Evolutionary conservation across 2,329 filamentous ascomycete genomes (phyloP).

Genomic region (Penicillium sumatraense): DNA sequence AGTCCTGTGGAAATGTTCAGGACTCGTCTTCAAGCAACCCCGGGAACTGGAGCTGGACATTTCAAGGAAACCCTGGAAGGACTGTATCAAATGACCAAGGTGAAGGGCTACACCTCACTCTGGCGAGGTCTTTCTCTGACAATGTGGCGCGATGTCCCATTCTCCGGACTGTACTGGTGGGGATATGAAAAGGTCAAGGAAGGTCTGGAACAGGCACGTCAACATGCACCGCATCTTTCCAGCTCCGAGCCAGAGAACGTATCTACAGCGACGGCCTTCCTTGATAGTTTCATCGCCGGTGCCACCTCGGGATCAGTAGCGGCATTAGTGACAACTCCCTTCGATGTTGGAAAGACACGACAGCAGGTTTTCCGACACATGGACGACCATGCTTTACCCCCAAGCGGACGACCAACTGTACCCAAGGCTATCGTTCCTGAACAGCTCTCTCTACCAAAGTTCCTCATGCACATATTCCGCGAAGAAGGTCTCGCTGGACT

Average conservation of each 20-base stretch:
- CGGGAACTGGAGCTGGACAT: conserved; percentile 63
- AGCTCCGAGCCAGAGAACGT: conserved; percentile 67
- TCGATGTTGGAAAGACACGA: conserved; percentile 96
- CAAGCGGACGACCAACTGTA: conserved; percentile 13
- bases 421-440: conserved; percentile 60
- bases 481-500: conserved; percentile 80
- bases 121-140: conserved; percentile 92
- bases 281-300: conserved; percentile 88
- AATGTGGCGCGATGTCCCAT: conserved; percentile 95
- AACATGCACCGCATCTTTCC: conserved; percentile 43
- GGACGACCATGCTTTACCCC: conserved; percentile 39
- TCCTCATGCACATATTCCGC: conserved; percentile 89
- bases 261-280: conserved; percentile 62
- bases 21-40: conserved; percentile 85
- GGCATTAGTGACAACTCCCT: conserved; percentile 88
- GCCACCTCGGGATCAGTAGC: conserved; percentile 82
- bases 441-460: conserved; percentile 75
- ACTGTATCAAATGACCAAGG: conserved; percentile 76
- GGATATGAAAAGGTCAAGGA: conserved; percentile 87
- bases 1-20: conserved; percentile 92
- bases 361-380: conserved; percentile 79
- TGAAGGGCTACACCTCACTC: conserved; percentile 76
- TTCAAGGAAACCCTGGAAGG: conserved; percentile 79
- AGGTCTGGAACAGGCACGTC: conserved; percentile 69
- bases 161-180: conserved; percentile 97